phyloP scores from a whole-genome alignment of 257 asterid genomes.

The Linaria vulgaris region DNA sequence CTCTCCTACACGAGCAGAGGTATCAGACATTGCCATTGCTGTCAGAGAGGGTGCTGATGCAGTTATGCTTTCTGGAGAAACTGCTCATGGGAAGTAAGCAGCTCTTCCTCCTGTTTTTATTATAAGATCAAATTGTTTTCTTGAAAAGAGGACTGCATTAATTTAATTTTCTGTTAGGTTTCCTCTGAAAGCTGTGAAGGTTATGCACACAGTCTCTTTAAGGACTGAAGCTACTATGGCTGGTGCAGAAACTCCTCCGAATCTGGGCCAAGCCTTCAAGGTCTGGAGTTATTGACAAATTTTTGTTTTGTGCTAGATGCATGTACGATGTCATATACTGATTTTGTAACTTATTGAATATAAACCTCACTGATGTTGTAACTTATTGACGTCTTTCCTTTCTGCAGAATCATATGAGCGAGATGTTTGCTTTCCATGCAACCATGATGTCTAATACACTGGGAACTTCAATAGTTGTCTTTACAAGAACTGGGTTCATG shows the following conservation, averaged over 20 bases:
- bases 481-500: conserved; percentile 95
- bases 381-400: conserved; percentile 18
- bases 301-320: conserved; percentile 4
- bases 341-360: conserved; percentile 12
- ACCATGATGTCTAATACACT: conserved; percentile 97
- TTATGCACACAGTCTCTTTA: conserved; percentile 93
- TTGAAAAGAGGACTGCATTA: not conserved
- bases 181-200: conserved; percentile 93
- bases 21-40: conserved; percentile 93
- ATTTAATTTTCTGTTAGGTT: conserved; percentile 42
- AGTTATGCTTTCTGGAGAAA: conserved; percentile 99
- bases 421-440: conserved; percentile 97
- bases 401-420: conserved; percentile 95
- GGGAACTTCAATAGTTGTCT: conserved; percentile 89
- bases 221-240: conserved; percentile 84
- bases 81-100: conserved; percentile 96
- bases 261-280: conserved; percentile 91
- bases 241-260: conserved; percentile 67
- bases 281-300: conserved; percentile 34
- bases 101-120: not conserved
- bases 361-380: conserved; percentile 15
- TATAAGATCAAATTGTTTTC: conserved; percentile 29
- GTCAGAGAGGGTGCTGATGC: conserved; percentile 98
- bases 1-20: conserved; percentile 98
- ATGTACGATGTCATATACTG: conserved; percentile 8